These are phyloP conservation scores for Saccharum hybrid DNA, from an alignment of 202 grass and related monocot genomes.

Conservation along the genomic window DNA sequence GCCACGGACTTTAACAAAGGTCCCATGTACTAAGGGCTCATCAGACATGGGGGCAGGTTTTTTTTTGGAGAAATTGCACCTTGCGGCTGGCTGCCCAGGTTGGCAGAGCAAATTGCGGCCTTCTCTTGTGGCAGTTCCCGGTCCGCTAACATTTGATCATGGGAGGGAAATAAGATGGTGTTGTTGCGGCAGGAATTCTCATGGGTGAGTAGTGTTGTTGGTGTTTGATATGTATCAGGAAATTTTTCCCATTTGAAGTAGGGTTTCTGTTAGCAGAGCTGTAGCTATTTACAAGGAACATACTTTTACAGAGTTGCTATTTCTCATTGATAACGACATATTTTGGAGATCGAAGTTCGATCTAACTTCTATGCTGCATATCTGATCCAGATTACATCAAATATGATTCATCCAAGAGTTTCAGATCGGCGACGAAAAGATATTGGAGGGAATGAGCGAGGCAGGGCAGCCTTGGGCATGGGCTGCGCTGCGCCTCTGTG, in stretches of 20 bases:
- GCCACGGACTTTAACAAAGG: conserved; percentile 54
- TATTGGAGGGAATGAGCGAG: neutral
- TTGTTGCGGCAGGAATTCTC: conserved; percentile 31
- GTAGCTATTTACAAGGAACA: neutral
- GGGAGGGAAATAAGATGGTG: conserved; percentile 51
- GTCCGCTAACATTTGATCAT: conserved; percentile 50
- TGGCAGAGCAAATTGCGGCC: conserved; percentile 84
- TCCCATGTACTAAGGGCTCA: conserved; percentile 42
- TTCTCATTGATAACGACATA: neutral
- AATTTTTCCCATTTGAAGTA: conserved; percentile 5
- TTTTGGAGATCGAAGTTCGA: neutral
- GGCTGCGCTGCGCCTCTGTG: no score
- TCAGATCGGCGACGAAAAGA: neutral
- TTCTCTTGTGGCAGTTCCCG: conserved; percentile 95
- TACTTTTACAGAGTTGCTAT: neutral
- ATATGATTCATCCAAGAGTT: neutral
- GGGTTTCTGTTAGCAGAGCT: conserved; percentile 18
- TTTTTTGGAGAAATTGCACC: conserved; percentile 47
- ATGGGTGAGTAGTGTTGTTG: conserved; percentile 5
- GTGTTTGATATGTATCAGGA: conserved; percentile 50
- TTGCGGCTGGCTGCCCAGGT: conserved; percentile 88
- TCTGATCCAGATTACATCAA: neutral
- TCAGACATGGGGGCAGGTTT: conserved; percentile 45
- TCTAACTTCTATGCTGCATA: neutral
- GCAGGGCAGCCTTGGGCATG: no score